Percentiles rank a stretch among this genome's conserved stretches.
Evolutionary conservation across 1,284 basidiomycete species (phyloP).

Genomic region (Vanrija sp.): DNA sequence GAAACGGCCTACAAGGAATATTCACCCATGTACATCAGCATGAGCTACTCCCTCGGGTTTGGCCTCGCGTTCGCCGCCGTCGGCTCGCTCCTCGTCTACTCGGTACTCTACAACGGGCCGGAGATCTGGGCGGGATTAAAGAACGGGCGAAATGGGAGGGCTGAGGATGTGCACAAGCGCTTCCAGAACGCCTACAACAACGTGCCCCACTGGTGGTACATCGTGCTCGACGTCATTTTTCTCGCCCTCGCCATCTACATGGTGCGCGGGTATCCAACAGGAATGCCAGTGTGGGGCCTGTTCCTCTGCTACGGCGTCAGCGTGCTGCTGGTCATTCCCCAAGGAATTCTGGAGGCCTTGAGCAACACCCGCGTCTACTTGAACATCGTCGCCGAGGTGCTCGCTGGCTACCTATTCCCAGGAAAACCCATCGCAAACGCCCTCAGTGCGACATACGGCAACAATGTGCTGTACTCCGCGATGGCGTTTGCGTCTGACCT

Average conservation of each 20-base stretch:
- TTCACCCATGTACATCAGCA: slow-evolving; percentile 28
- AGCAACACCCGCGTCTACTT: slow-evolving; percentile 51
- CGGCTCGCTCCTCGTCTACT: slow-evolving; percentile 50
- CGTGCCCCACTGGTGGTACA: slow-evolving; percentile 76
- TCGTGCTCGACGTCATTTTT: slow-evolving; percentile 57
- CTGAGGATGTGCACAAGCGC: slow-evolving; percentile 72
- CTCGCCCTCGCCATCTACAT: slow-evolving; percentile 52
- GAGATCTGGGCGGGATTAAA: slow-evolving; percentile 53
- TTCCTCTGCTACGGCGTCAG: slow-evolving; percentile 15
- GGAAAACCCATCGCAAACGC: slow-evolving; percentile 59
- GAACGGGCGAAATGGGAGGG: slow-evolving; percentile 57
- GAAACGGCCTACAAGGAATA: slow-evolving; percentile 26
- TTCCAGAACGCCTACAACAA: slow-evolving; percentile 76
- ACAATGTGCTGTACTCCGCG: slow-evolving; percentile 55
- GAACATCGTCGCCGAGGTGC: slow-evolving; percentile 56
- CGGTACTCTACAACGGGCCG: slow-evolving; percentile 50
- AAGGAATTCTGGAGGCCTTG: slow-evolving; percentile 58
- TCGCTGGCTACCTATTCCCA: slow-evolving; percentile 58
- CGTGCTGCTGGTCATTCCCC: slow-evolving; percentile 10
- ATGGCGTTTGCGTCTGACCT: slow-evolving; percentile 53
- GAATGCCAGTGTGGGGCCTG: slow-evolving; percentile 61
- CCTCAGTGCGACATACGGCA: slow-evolving; percentile 36
- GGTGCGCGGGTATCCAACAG: slow-evolving; percentile 56
- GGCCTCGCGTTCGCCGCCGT: slow-evolving; percentile 48
- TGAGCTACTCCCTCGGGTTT: slow-evolving; percentile 50